phyloP scores from a whole-genome alignment of 345 rosid genomes.

The Aethionema arabicum region DNA sequence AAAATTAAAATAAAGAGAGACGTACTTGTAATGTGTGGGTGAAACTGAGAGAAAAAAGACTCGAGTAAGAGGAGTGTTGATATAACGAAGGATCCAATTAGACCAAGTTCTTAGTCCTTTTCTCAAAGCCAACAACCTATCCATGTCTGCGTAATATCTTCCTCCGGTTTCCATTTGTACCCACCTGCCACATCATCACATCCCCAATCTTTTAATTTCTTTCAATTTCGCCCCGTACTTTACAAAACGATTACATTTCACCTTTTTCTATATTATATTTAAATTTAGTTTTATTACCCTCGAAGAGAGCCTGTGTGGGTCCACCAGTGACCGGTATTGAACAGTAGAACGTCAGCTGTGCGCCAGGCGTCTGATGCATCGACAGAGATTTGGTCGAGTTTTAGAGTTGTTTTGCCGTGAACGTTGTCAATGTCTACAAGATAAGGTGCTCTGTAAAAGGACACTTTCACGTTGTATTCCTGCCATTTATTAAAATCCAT shows the following conservation, averaged over 20 bases:
- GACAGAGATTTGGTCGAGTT: conserved; percentile 61
- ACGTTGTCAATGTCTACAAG: conserved; percentile 74
- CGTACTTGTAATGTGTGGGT: conserved; percentile 84
- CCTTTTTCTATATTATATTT: conserved; percentile 1
- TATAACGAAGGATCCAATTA: conserved; percentile 64
- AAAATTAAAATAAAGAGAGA: conserved; percentile 25
- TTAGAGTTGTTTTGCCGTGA: conserved; percentile 65
- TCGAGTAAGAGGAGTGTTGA: conserved; percentile 50
- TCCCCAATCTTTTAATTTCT: conserved; percentile 12
- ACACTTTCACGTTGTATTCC: conserved; percentile 73
- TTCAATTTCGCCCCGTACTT: neutral
- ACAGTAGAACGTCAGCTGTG: conserved; percentile 60
- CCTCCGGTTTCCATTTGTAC: conserved; percentile 83
- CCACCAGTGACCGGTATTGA: conserved; percentile 99
- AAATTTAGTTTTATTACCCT: conserved; percentile 48
- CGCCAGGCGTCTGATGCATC: conserved; percentile 61
- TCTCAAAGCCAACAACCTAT: conserved; percentile 71
- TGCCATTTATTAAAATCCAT: conserved; percentile 27
- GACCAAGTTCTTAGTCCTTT: conserved; percentile 86
- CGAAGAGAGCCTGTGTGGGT: conserved; percentile 68
- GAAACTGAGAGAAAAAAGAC: conserved; percentile 85
- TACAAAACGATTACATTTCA: neutral
- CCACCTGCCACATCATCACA: conserved; percentile 64
- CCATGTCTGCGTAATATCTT: conserved; percentile 73
- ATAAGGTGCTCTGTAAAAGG: conserved; percentile 78